Percentiles rank a stretch among this genome's conserved stretches.
These are phyloP conservation scores for Nicotiana attenuata DNA, from an alignment of 257 asterid species.

Conservation along the genomic window DNA sequence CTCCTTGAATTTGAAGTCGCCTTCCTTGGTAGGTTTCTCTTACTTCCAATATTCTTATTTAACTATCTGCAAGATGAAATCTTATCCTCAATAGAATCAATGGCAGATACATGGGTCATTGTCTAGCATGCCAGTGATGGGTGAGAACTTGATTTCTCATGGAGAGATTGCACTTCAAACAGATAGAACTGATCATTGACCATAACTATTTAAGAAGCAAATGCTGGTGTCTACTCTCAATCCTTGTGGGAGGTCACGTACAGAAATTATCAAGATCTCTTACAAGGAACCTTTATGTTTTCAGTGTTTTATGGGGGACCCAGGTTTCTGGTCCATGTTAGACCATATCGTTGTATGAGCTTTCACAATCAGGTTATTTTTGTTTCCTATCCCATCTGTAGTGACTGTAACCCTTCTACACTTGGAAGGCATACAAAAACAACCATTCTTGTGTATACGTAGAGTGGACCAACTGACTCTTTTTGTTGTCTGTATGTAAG, in stretches of 20 bases:
- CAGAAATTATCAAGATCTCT: not conserved
- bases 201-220: not conserved
- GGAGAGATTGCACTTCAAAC: constrained; percentile 26
- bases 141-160: constrained; percentile 20
- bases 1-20: constrained; percentile 27
- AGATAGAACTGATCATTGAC: constrained; percentile 18
- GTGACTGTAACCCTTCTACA: not conserved
- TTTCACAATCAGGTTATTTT: not conserved
- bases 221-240: not conserved
- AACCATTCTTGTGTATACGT: constrained; percentile 7
- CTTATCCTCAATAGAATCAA: constrained; percentile 17
- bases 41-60: not conserved
- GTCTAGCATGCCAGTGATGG: constrained; percentile 25
- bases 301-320: not conserved
- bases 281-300: not conserved
- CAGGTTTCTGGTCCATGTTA: constrained; percentile 1
- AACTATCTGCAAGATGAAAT: constrained; percentile 13
- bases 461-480: constrained; percentile 1
- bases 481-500: constrained; percentile 6
- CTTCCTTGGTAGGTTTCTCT: constrained; percentile 32
- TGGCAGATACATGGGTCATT: constrained; percentile 43
- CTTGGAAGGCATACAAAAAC: constrained; percentile 8
- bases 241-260: not conserved
- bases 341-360: not conserved
- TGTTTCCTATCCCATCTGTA: not conserved